Percentiles rank a stretch among this genome's conserved stretches.
phyloP scores from a whole-genome alignment of 768 basidiomycete species.

The Cystofilobasidium ferigula region DNA sequence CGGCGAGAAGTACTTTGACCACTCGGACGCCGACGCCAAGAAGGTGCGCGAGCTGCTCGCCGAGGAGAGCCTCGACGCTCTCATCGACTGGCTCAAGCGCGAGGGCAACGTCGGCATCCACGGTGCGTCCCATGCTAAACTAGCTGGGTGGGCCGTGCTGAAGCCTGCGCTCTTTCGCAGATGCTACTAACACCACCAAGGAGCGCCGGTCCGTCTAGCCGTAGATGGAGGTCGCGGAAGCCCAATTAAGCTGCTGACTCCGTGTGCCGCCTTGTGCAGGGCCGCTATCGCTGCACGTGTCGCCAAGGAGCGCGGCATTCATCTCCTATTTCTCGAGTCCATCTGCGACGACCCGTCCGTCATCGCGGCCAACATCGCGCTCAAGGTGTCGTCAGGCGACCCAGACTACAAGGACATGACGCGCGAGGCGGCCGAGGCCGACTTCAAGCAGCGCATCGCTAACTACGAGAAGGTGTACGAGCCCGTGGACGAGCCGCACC shows the following conservation, averaged over 20 bases:
- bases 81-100: constrained; percentile 86
- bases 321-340: constrained; percentile 87
- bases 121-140: constrained; percentile 45
- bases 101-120: constrained; percentile 93
- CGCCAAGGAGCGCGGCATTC: constrained; percentile 71
- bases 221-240: constrained; percentile 6
- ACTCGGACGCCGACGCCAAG: constrained; percentile 66
- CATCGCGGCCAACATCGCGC: constrained; percentile 88
- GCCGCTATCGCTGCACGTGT: constrained; percentile 75
- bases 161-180: constrained; percentile 40
- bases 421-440: constrained; percentile 68
- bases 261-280: constrained; percentile 40
- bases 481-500: constrained; percentile 72
- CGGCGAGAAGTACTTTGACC: constrained; percentile 78
- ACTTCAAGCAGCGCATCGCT: constrained; percentile 81
- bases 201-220: constrained; percentile 50
- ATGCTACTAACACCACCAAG: constrained; percentile 88
- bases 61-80: constrained; percentile 81
- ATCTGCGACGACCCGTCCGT: constrained; percentile 85
- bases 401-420: constrained; percentile 91
- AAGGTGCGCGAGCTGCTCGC: constrained; percentile 69
- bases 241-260: constrained; percentile 10
- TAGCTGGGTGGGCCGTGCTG: neutral
- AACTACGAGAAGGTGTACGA: constrained; percentile 94
- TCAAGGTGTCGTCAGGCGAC: constrained; percentile 93